Conservation (phyloP, 805 yeast species). For the Schwanniomyces yamadae region DNA sequence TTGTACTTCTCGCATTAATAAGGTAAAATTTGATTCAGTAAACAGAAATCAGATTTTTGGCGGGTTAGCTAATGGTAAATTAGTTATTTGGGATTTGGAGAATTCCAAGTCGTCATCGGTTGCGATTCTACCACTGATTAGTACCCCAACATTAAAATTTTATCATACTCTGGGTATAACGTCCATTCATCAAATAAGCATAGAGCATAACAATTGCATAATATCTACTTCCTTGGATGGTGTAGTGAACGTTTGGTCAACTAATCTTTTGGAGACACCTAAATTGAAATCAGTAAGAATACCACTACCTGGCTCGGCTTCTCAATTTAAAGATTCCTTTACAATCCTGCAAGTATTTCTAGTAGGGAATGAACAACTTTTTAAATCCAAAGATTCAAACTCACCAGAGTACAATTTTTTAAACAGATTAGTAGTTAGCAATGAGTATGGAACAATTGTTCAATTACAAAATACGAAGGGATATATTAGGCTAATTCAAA, state of each 20-base stretch:
- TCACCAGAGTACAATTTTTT: slow-evolving; percentile 16
- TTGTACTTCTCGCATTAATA: slow-evolving; percentile 38
- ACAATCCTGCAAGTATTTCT: slow-evolving; percentile 1
- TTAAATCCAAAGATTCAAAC: background rate
- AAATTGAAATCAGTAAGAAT: slow-evolving; percentile 16
- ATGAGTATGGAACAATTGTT: slow-evolving; percentile 18
- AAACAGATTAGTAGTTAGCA: slow-evolving; percentile 17
- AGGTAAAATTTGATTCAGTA: slow-evolving; percentile 39
- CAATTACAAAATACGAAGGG: slow-evolving; percentile 16
- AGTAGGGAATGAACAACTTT: background rate
- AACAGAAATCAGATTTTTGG: slow-evolving; percentile 44
- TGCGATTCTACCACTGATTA: slow-evolving; percentile 20
- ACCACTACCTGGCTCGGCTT: slow-evolving; percentile 5
- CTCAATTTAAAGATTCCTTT: slow-evolving; percentile 4
- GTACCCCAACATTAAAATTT: slow-evolving; percentile 20
- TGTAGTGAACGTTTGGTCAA: slow-evolving; percentile 32
- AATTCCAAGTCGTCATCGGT: slow-evolving; percentile 10
- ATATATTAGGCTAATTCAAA: slow-evolving; percentile 10
- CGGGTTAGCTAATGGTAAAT: slow-evolving; percentile 49
- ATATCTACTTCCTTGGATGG: slow-evolving; percentile 26
- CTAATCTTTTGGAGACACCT: slow-evolving; percentile 31
- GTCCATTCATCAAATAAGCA: slow-evolving; percentile 19
- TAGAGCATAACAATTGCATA: slow-evolving; percentile 20
- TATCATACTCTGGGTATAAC: slow-evolving; percentile 23
- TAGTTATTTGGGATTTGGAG: slow-evolving; percentile 51